phyloP scores from a whole-genome alignment of 2,329 filamentous ascomycete species.

The Fusarium sp. region DNA sequence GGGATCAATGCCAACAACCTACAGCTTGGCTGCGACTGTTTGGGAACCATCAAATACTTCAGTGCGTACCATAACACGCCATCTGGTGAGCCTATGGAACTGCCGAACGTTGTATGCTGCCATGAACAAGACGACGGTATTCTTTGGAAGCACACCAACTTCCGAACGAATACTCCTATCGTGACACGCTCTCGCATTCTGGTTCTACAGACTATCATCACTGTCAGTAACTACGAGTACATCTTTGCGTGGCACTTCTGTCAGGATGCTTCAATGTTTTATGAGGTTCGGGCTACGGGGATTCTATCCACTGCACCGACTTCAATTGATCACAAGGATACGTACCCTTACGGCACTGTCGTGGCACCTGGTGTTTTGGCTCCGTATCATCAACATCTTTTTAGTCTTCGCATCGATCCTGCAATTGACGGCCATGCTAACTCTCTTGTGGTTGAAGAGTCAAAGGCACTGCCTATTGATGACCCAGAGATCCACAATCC shows the following conservation, averaged over 20 bases:
- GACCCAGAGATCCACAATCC: conserved; percentile 62
- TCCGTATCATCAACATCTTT: conserved; percentile 77
- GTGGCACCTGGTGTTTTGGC: conserved; percentile 73
- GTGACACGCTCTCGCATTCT: conserved; percentile 68
- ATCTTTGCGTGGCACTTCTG: conserved; percentile 62
- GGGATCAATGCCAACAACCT: conserved; percentile 77
- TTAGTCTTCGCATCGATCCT: conserved; percentile 74
- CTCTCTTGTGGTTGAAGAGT: conserved; percentile 60
- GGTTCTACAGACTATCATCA: conserved; percentile 72
- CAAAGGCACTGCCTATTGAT: conserved; percentile 58
- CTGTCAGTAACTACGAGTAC: conserved; percentile 73
- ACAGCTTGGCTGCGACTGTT: conserved; percentile 71
- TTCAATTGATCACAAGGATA: conserved; percentile 65
- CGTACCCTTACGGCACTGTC: conserved; percentile 68
- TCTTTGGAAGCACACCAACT: conserved; percentile 73
- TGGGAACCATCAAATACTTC: conserved; percentile 64
- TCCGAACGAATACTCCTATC: conserved; percentile 67
- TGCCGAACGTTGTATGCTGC: conserved; percentile 55
- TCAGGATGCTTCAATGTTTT: conserved; percentile 62
- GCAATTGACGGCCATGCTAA: conserved; percentile 72
- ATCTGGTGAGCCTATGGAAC: conserved; percentile 49
- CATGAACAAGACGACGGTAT: conserved; percentile 64
- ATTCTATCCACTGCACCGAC: conserved; percentile 62
- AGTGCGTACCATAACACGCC: conserved; percentile 52
- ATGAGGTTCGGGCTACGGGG: conserved; percentile 56